These are phyloP conservation scores for Chondrostereum purpureum DNA, from an alignment of 1,284 basidiomycete genomes.

Conservation along the genomic window DNA sequence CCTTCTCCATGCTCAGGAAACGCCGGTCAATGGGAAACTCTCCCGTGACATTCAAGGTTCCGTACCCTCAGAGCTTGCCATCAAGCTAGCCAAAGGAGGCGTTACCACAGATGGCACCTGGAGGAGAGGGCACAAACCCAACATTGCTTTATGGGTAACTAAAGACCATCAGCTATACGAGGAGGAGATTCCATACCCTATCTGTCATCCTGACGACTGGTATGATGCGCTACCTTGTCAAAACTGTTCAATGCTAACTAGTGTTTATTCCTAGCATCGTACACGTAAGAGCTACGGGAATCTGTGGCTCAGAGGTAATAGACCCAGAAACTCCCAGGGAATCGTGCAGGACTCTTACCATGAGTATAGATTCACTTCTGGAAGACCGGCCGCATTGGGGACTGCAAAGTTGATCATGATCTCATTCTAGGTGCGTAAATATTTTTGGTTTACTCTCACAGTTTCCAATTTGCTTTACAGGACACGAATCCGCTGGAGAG, in stretches of 20 bases:
- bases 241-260: neutral
- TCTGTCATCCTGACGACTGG: slow-evolving; percentile 8
- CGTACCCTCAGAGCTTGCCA: slow-evolving; percentile 3
- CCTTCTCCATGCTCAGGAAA: neutral
- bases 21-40: neutral
- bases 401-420: slow-evolving; percentile 11
- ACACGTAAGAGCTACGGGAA: slow-evolving; percentile 10
- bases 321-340: no score
- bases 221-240: neutral
- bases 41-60: neutral
- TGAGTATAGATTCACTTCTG: slow-evolving; percentile 11
- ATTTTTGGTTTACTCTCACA: neutral
- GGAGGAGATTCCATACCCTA: slow-evolving; percentile 11
- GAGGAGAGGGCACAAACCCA: slow-evolving; percentile 7
- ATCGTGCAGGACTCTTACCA: neutral
- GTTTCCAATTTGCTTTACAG: neutral
- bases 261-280: slow-evolving; percentile 6
- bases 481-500: slow-evolving; percentile 11
- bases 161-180: slow-evolving; percentile 10
- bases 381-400: slow-evolving; percentile 12
- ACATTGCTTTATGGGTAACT: slow-evolving; percentile 11
- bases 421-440: slow-evolving; percentile 9
- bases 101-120: slow-evolving; percentile 4
- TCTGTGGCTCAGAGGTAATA: slow-evolving; percentile 9
- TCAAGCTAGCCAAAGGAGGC: slow-evolving; percentile 10